Base-by-base conservation (phyloP, 2,329 filamentous ascomycete genomes). In the Thielaviopsis punctulata region DNA sequence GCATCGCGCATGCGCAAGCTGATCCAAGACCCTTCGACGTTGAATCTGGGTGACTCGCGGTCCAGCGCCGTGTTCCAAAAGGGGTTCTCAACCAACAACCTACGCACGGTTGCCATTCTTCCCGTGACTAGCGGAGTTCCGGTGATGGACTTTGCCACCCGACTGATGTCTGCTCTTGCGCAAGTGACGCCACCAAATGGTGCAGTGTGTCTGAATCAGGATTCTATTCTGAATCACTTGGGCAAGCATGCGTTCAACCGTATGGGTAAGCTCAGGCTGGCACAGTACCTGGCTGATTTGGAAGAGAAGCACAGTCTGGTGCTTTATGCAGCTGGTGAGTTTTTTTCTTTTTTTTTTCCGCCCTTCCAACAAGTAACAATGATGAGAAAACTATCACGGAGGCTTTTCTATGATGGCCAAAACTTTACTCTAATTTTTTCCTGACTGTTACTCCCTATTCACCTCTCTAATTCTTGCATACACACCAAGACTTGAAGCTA, bases 301-400 rank as follows among this genome's bases (percentile, higher is more conserved):
- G 92, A 98, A 66, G 92, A 98, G 66, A 95, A 95, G 64, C 96
- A 94, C 60, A 88, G 90, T 1, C 79, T 98, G 59, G 88, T 98
- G 1, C 73, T 98, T 7, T 98, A 98, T 62, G 82, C 98, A 54
- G 92, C 90, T 49, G 79, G 79, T 82, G 72, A 69, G 73, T 64
- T 47, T 13, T 10, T 9, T 27, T 48, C 41, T 48, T 47, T 36
- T 54, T 51, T 36, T 52, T 22, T 13, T 27, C 49, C 10, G 21
- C 23, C 23, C 25, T 49, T 45, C 45, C 36, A 27, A 33, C 12
- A 18, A 49, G 54, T 56, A 56, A 58, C 51, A 45, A 73, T 77
- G 73, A 77, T 76, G 73, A 77, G 64, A 69, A 72, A 69, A 61
- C 59, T 58, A 62, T 62, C 56, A 61, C 72, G 69, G 66, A 64